These are phyloP conservation scores for Vachellia pachyceras DNA, from an alignment of 306 rosid species.

Conservation along the genomic window DNA sequence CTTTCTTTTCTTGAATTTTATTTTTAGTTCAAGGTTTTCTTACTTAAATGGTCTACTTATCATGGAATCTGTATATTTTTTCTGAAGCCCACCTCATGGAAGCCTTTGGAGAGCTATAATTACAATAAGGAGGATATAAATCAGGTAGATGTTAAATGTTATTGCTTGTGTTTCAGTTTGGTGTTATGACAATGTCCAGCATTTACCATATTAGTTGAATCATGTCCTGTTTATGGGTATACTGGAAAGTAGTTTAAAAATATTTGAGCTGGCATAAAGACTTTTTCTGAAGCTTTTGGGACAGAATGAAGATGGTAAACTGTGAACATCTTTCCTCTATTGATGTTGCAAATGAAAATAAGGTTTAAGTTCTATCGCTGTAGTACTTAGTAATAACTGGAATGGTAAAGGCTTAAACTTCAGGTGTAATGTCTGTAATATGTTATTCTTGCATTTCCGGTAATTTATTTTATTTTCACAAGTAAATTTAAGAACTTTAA, in stretches of 20 bases:
- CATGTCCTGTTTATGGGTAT: conserved; percentile 16
- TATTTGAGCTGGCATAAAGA: no score
- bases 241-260: not conserved
- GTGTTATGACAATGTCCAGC: not conserved
- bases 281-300: no score
- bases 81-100: conserved; percentile 66
- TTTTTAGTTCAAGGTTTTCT: conserved; percentile 22
- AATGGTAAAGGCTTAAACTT: no score
- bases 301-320: no score
- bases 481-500: no score
- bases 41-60: conserved; percentile 36
- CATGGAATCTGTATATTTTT: conserved; percentile 26
- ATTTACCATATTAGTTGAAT: conserved; percentile 35
- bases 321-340: no score
- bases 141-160: conserved; percentile 59
- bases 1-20: conserved; percentile 10
- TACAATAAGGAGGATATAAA: conserved; percentile 94
- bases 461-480: no score
- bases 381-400: no score
- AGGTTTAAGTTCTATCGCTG: no score
- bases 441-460: no score
- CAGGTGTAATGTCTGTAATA: no score
- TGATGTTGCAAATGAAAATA: no score
- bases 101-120: conserved; percentile 68
- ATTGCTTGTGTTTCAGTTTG: conserved; percentile 28